These are phyloP conservation scores for Pseudogymnoascus sp. DNA, from an alignment of 2,329 filamentous ascomycete species.

Conservation along the genomic window DNA sequence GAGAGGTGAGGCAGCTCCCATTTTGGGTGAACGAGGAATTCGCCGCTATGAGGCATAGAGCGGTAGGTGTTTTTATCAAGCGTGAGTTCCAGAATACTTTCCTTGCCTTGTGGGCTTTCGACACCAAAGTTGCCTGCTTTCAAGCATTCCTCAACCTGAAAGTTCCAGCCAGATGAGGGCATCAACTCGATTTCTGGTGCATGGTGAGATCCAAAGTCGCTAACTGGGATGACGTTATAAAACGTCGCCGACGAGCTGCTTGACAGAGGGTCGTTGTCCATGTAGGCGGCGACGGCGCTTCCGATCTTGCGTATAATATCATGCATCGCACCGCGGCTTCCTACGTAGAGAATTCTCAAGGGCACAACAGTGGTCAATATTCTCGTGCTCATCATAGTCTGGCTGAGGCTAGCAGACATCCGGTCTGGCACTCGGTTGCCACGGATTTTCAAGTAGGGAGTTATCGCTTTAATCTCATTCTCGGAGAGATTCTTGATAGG, in stretches of 20 bases:
- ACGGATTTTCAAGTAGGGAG: neutral
- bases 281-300: slow-evolving; percentile 39
- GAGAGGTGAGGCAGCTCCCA: slow-evolving; percentile 45
- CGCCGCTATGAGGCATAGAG: slow-evolving; percentile 29
- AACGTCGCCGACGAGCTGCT: slow-evolving; percentile 32
- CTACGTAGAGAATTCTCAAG: slow-evolving; percentile 43
- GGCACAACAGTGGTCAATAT: slow-evolving; percentile 40
- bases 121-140: slow-evolving; percentile 32
- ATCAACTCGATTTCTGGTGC: slow-evolving; percentile 46
- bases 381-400: slow-evolving; percentile 40
- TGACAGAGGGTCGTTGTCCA: slow-evolving; percentile 25
- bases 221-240: slow-evolving; percentile 46
- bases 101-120: slow-evolving; percentile 29
- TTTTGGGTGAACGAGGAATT: slow-evolving; percentile 34
- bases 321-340: slow-evolving; percentile 34
- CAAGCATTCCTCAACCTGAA: slow-evolving; percentile 44
- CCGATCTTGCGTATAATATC: slow-evolving; percentile 42
- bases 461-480: slow-evolving; percentile 30
- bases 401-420: slow-evolving; percentile 38
- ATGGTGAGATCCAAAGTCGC: slow-evolving; percentile 39
- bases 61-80: slow-evolving; percentile 33
- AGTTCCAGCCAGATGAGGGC: slow-evolving; percentile 44
- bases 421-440: slow-evolving; percentile 21
- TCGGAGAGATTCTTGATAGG: slow-evolving; percentile 37
- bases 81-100: slow-evolving; percentile 34